Evolutionary conservation across 1,284 basidiomycete genomes (phyloP).

Genomic region (Hemileia vastatrix): DNA sequence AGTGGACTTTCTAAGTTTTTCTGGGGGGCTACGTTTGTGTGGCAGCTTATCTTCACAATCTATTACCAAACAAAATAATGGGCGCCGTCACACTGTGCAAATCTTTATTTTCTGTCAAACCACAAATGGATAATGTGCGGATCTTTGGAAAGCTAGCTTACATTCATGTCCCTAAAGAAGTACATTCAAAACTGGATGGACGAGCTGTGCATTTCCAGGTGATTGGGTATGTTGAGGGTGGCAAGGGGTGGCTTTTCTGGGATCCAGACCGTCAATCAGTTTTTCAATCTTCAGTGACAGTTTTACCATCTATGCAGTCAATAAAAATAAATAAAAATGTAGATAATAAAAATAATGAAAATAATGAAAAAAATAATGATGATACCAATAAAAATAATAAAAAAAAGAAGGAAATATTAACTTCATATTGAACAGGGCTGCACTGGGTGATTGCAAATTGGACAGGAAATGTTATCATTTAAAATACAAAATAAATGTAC

Average conservation of each 20-base stretch:
- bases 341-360: background rate
- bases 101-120: background rate
- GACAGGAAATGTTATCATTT: background rate
- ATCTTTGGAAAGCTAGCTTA: background rate
- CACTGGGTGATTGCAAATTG: background rate
- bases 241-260: constrained; percentile 4
- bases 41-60: background rate
- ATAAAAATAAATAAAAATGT: background rate
- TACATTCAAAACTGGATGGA: background rate
- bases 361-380: background rate
- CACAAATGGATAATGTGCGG: background rate
- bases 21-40: constrained; percentile 1
- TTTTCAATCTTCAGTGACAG: background rate
- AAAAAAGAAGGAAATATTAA: background rate
- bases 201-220: background rate
- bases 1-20: background rate
- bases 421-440: background rate
- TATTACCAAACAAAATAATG: background rate
- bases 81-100: background rate
- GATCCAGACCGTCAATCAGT: background rate
- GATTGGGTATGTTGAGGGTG: background rate
- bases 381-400: background rate
- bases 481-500: background rate
- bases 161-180: background rate
- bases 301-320: background rate